phyloP scores from a whole-genome alignment of 192 early-diverging fungal species.

The Spizellomyces sp. region DNA sequence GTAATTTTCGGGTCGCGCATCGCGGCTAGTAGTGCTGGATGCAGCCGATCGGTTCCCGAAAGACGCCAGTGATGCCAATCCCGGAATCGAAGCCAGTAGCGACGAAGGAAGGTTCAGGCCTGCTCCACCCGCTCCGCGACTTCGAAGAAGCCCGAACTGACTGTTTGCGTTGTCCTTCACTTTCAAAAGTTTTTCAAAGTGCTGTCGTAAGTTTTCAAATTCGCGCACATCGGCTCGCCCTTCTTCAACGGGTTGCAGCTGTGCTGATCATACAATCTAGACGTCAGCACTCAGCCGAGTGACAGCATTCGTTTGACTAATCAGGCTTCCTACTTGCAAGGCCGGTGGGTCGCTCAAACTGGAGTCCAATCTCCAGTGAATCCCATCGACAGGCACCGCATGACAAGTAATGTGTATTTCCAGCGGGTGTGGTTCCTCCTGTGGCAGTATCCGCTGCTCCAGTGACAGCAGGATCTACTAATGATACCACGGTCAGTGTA shows the following conservation, averaged over 20 bases:
- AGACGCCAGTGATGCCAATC: constrained; percentile 28
- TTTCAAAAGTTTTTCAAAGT: constrained; percentile 80
- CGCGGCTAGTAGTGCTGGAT: not conserved
- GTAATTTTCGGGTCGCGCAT: not conserved
- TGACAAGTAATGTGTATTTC: constrained; percentile 66
- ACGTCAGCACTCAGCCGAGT: not conserved
- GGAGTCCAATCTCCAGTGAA: constrained; percentile 87
- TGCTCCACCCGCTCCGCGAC: not conserved
- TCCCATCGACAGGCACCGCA: constrained; percentile 94
- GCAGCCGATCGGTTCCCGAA: constrained; percentile 6
- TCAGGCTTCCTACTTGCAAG: constrained; percentile 64
- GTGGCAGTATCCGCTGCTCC: not conserved
- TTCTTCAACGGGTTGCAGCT: constrained; percentile 81
- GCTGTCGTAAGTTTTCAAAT: constrained; percentile 79
- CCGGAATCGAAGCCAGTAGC: constrained; percentile 40
- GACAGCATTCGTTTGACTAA: not conserved
- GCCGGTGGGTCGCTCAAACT: constrained; percentile 92
- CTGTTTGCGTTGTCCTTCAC: constrained; percentile 5
- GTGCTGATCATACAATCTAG: constrained; percentile 44
- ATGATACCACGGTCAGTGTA: constrained; percentile 66
- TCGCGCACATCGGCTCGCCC: constrained; percentile 71
- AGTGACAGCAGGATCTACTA: constrained; percentile 58
- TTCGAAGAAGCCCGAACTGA: constrained; percentile 21
- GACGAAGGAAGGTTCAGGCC: constrained; percentile 33
- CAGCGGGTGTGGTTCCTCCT: not conserved